A percentile compares a stretch with the other conserved stretches of the same genome.
phyloP scores from a whole-genome alignment of 805 yeast genomes.

The Zygosaccharomyces gambellarensis region DNA sequence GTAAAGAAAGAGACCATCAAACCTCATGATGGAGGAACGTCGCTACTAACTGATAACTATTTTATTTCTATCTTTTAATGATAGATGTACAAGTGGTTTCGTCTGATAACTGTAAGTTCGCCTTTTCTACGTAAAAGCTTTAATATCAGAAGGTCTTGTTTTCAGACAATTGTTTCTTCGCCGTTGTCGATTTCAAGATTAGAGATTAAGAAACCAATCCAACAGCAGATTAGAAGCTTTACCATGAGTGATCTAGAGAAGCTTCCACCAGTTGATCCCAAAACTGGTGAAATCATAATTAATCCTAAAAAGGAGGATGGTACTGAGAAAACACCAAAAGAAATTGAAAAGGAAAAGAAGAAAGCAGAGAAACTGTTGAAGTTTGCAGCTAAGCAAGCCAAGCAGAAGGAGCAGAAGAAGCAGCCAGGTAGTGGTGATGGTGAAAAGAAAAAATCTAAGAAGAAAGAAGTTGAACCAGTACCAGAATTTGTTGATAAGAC shows the following conservation, averaged over 20 bases:
- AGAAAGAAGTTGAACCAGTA: conserved; percentile 60
- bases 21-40: conserved; percentile 5
- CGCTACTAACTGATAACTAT: background rate
- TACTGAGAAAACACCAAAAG: conserved; percentile 67
- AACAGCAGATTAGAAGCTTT: conserved; percentile 15
- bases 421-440: conserved; percentile 40
- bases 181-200: background rate
- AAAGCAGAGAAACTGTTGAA: conserved; percentile 84
- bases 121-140: conserved; percentile 3
- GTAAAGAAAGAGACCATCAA: conserved; percentile 4
- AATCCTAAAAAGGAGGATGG: conserved; percentile 38
- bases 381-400: conserved; percentile 62
- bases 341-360: conserved; percentile 80
- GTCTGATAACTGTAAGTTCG: conserved; percentile 10
- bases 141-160: background rate
- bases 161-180: background rate
- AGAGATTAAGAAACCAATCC: conserved; percentile 1
- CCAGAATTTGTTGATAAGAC: conserved; percentile 89
- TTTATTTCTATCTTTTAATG: conserved; percentile 7
- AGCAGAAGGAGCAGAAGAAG: conserved; percentile 32
- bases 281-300: conserved; percentile 36
- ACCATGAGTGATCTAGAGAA: conserved; percentile 32
- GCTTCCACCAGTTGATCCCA: conserved; percentile 36
- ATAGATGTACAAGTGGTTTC: conserved; percentile 16
- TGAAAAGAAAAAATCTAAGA: conserved; percentile 61